Conservation (phyloP, 2,329 filamentous ascomycete species). For the Juglanconis sp. region DNA sequence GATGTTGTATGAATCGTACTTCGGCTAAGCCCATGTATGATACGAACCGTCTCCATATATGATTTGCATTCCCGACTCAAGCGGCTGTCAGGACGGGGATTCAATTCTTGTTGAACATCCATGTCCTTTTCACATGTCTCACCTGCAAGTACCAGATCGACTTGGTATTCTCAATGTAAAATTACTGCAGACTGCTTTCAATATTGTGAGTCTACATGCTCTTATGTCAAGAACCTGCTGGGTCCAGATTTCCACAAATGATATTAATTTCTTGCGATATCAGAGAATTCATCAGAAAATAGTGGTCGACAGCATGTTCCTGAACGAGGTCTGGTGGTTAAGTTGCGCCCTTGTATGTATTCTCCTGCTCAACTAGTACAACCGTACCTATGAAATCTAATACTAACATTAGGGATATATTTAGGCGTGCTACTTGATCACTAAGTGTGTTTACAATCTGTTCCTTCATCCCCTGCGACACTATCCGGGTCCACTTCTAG, state of each 20-base stretch:
- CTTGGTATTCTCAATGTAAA: neutral
- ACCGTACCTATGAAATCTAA: neutral
- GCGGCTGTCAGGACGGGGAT: neutral
- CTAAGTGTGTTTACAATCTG: slow-evolving; percentile 15
- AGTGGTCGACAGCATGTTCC: neutral
- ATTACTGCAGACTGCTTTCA: neutral
- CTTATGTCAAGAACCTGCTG: neutral
- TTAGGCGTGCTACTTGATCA: neutral
- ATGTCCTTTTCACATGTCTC: too few relatives aligned
- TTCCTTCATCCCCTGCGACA: slow-evolving; percentile 21
- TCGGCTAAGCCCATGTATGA: neutral
- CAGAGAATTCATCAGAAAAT: neutral
- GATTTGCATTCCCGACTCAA: neutral
- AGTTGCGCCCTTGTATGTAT: neutral
- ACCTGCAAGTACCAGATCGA: too few relatives aligned
- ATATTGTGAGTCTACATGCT: neutral
- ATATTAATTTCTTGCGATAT: neutral
- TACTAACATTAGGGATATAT: neutral
- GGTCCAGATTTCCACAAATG: neutral
- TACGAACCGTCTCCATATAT: neutral
- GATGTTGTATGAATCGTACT: neutral
- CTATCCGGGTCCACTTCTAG: slow-evolving; percentile 20
- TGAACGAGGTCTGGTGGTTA: neutral
- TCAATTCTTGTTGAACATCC: neutral
- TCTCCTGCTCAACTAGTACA: neutral